Conservation (phyloP, 192 early-diverging fungal species). For the Nowakowskiella sp. region DNA sequence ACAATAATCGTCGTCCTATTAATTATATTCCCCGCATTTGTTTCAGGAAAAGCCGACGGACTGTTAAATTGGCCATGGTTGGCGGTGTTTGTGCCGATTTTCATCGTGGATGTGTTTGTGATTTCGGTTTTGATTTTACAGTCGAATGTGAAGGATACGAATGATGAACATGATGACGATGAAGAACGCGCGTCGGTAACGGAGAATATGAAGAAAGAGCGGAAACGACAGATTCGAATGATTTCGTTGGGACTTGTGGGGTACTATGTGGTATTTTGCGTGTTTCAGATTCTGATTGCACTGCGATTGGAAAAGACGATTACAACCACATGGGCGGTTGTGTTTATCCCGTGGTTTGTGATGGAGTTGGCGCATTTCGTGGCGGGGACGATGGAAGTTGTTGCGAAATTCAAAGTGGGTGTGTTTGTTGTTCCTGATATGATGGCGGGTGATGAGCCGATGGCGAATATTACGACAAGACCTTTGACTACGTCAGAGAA, state of each 20-base stretch:
- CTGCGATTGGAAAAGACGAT: slow-evolving; percentile 59
- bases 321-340: slow-evolving; percentile 50
- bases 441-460: slow-evolving; percentile 17
- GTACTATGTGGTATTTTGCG: slow-evolving; percentile 48
- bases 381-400: slow-evolving; percentile 27
- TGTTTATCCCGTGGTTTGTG: slow-evolving; percentile 80
- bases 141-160: slow-evolving; percentile 15
- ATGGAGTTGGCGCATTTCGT: slow-evolving; percentile 65
- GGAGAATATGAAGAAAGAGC: slow-evolving; percentile 11
- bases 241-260: no score
- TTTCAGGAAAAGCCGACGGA: slow-evolving; percentile 68
- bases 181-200: no score
- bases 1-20: slow-evolving; percentile 44
- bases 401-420: slow-evolving; percentile 19
- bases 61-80: slow-evolving; percentile 61
- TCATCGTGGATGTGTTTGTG: slow-evolving; percentile 55
- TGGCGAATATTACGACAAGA: slow-evolving; percentile 6
- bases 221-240: neutral
- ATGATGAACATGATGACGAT: slow-evolving; percentile 36
- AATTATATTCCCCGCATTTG: slow-evolving; percentile 75
- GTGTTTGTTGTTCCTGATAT: neutral
- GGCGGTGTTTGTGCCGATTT: slow-evolving; percentile 76
- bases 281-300: slow-evolving; percentile 74
- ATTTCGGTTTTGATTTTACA: slow-evolving; percentile 21
- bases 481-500: slow-evolving; percentile 19